Percentiles rank a stretch among this genome's conserved stretches.
Evolutionary conservation across 2,329 filamentous ascomycete species (phyloP).

Genomic region (Aspergillus oerlinghausenensis): DNA sequence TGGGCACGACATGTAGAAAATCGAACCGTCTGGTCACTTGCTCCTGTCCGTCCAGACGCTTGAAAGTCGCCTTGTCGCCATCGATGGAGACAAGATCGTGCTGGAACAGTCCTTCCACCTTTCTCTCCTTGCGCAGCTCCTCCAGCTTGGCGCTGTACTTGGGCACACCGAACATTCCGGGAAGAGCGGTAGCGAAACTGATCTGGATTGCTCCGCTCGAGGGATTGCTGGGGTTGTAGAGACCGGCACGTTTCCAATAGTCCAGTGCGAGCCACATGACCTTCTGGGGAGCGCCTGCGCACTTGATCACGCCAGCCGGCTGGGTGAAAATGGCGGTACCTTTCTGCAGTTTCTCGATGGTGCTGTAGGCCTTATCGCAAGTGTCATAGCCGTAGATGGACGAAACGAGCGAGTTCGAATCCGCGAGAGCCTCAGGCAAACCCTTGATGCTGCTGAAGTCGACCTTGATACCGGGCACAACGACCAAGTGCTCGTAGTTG

Average conservation of each 20-base stretch:
- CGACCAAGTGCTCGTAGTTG: slow-evolving; percentile 61
- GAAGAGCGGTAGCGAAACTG: slow-evolving; percentile 53
- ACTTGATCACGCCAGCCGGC: slow-evolving; percentile 56
- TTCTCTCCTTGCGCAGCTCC: slow-evolving; percentile 49
- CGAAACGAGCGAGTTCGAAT: slow-evolving; percentile 47
- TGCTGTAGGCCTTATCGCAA: slow-evolving; percentile 50
- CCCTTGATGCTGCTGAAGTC: slow-evolving; percentile 52
- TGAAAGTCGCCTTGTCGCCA: slow-evolving; percentile 52
- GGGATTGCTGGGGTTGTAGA: slow-evolving; percentile 44
- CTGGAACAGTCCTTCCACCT: slow-evolving; percentile 56
- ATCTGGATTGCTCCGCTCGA: slow-evolving; percentile 47
- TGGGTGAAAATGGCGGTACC: slow-evolving; percentile 58
- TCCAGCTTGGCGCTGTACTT: slow-evolving; percentile 56
- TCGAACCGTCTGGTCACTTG: slow-evolving; percentile 49
- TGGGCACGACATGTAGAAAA: slow-evolving; percentile 54
- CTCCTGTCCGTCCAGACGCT: slow-evolving; percentile 40
- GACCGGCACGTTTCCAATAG: slow-evolving; percentile 52
- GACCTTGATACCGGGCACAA: slow-evolving; percentile 55
- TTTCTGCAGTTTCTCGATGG: slow-evolving; percentile 45
- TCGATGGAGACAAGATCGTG: slow-evolving; percentile 53
- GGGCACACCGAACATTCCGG: slow-evolving; percentile 57
- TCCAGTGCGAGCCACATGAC: slow-evolving; percentile 60
- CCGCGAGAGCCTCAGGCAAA: slow-evolving; percentile 52
- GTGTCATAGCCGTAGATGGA: slow-evolving; percentile 56
- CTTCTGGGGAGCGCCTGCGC: slow-evolving; percentile 59